Base-by-base conservation (phyloP, 1,139 yeast species). In the Suhomyces choctaworum region DNA sequence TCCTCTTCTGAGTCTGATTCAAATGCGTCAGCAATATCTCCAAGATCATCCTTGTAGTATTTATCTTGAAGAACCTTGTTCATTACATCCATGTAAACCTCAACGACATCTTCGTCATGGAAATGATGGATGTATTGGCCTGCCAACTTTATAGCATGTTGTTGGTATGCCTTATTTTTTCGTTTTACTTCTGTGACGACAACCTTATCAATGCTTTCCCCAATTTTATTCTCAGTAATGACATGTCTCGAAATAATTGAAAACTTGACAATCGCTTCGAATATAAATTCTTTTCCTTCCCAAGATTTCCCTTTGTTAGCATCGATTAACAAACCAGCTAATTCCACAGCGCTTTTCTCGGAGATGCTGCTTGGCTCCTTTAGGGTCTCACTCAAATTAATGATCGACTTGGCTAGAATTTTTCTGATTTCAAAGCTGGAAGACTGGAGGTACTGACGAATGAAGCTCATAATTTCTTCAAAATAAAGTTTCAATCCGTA, bases 241-340 rank as follows among this genome's bases (percentile, higher is more conserved):
- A 52, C 63, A 0, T 45, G 47, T 31, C 66, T 60, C 9, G 77
- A 69, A 44, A 76, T 76, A 10, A 66, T 54, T 0, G 82, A 56
- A 25, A 85, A 66, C 1, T 78, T 64, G 1, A 87, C 83, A 32
- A 90, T 61, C 0, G 96, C 88, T 27, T 77, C 79, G 20, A 88
- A 64, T 2, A 92, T 74, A 26, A 70, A 60, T 46, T 88, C 96
- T 52, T 92, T 92, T 7, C 97, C 97, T 13, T 73, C 73, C 95
- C 96, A 92, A 7, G 94, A 76, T 42, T 92, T 77, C 0, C 97
- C 97, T 37, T 73, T 68, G 40, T 82, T 71, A 0, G 95, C 79
- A 27, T 73, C 75, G 15, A 86, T 53, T 34, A 89, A 65, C 5
- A 81, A 66, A 0, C 64, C 62, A 37, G 86, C 73, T 16, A 89